Evolutionary conservation across 176 grass and related monocot species (phyloP).

Genomic region (Triticum urartu): DNA sequence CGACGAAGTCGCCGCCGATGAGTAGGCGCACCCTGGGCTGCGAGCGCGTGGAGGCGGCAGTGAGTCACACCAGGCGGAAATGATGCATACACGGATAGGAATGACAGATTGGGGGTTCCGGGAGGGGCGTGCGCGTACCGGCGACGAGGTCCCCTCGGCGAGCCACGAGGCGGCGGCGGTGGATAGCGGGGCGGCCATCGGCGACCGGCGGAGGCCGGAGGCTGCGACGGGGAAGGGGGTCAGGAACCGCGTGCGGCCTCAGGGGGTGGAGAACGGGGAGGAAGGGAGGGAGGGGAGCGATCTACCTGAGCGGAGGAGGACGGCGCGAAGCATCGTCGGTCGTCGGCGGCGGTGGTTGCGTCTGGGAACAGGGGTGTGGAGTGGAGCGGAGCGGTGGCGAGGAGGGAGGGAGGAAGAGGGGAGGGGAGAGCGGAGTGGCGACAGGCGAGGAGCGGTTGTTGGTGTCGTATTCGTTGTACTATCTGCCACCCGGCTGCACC

Average conservation of each 20-base stretch:
- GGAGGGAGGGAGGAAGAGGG: not conserved
- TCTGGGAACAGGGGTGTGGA: not conserved
- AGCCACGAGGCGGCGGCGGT: constrained; percentile 48
- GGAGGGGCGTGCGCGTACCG: constrained; percentile 17
- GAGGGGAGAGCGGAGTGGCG: not conserved
- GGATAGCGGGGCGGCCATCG: constrained; percentile 52
- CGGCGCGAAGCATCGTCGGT: constrained; percentile 38
- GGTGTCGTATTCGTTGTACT: too few species aligned
- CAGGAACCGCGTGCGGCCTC: not conserved
- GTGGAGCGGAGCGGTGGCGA: not conserved
- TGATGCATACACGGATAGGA: not conserved
- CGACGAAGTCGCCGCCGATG: constrained; percentile 85
- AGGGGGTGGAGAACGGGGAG: not conserved
- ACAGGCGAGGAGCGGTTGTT: not conserved
- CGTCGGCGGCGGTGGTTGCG: constrained; percentile 6
- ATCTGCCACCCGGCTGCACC: too few species aligned
- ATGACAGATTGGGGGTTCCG: not conserved
- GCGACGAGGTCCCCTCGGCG: constrained; percentile 37
- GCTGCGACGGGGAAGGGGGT: constrained; percentile 35
- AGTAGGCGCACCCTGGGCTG: constrained; percentile 78
- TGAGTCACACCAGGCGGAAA: not conserved
- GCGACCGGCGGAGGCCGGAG: constrained; percentile 53
- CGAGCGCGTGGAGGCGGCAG: not conserved
- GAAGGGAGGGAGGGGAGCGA: not conserved
- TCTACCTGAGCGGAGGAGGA: constrained; percentile 45